Percentiles rank a stretch among this genome's conserved stretches.
Evolutionary conservation across 2,329 filamentous ascomycete genomes (phyloP).

Genomic region (Dothistroma septosporum): DNA sequence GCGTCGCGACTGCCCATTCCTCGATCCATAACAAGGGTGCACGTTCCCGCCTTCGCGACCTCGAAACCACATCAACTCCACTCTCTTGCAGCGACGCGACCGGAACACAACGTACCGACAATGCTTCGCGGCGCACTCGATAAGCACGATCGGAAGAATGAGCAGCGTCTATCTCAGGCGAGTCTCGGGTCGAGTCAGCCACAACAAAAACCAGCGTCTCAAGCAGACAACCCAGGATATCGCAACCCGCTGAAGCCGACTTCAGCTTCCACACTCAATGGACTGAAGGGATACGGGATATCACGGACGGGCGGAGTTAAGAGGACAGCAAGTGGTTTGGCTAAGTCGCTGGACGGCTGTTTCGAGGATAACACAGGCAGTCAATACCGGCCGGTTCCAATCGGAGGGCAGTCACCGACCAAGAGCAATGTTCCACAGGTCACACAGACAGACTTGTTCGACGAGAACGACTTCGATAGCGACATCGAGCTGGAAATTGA

Average conservation of each 20-base stretch:
- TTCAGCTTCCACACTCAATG: conserved; percentile 28
- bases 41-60: conserved; percentile 15
- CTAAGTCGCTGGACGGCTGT: conserved; percentile 41
- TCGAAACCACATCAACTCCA: conserved; percentile 10
- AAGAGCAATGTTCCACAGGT: conserved; percentile 17
- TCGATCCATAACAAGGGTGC: conserved; percentile 15
- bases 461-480: conserved; percentile 82
- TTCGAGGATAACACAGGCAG: conserved; percentile 36
- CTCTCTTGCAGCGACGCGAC: conserved; percentile 14
- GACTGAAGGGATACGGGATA: conserved; percentile 18
- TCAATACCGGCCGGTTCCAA: conserved; percentile 28
- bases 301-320: conserved; percentile 37
- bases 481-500: conserved; percentile 72
- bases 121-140: conserved; percentile 43
- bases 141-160: conserved; percentile 36
- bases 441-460: conserved; percentile 46
- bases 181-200: conserved; percentile 58
- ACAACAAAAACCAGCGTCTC: conserved; percentile 41
- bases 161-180: conserved; percentile 44
- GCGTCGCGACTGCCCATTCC: conserved; percentile 22
- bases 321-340: conserved; percentile 45
- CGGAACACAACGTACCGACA: conserved; percentile 17
- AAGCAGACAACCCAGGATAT: conserved; percentile 22
- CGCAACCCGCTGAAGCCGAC: conserved; percentile 36
- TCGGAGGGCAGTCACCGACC: conserved; percentile 40